Evolutionary conservation across 768 basidiomycete genomes (phyloP).

Genomic region (Phylloporus arenicola): DNA sequence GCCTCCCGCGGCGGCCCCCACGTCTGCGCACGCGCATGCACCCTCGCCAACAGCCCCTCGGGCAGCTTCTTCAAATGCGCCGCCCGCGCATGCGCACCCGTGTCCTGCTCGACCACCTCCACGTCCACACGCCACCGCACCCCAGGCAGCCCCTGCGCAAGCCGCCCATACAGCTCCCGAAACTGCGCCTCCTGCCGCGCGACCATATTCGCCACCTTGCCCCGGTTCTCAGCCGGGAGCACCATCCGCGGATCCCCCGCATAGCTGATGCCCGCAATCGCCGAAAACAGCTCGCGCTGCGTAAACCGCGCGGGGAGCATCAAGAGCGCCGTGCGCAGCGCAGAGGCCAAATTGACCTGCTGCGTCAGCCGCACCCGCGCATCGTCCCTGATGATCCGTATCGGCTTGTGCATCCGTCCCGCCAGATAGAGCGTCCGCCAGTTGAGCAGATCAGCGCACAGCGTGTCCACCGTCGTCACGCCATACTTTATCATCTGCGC

Average conservation of each 20-base stretch:
- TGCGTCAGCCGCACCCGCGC: conserved; percentile 87
- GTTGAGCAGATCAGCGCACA: conserved; percentile 85
- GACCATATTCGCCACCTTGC: conserved; percentile 94
- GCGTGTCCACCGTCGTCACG: conserved; percentile 83
- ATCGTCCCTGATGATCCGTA: conserved; percentile 89
- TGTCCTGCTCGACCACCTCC: conserved; percentile 67
- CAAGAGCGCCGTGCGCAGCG: conserved; percentile 84
- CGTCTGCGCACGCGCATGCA: conserved; percentile 40
- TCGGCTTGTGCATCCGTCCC: conserved; percentile 96
- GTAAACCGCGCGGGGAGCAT: conserved; percentile 79
- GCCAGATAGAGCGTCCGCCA: conserved; percentile 94
- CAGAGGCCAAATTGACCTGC: conserved; percentile 89
- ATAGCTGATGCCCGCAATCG: conserved; percentile 84
- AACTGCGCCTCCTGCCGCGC: conserved; percentile 77
- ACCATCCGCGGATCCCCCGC: conserved; percentile 90
- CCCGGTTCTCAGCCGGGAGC: conserved; percentile 89
- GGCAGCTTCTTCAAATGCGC: conserved; percentile 79
- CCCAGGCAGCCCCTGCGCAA: conserved; percentile 74
- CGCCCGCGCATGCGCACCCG: conserved; percentile 57
- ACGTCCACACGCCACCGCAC: conserved; percentile 62
- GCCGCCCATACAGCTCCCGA: conserved; percentile 76
- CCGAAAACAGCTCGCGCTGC: conserved; percentile 76
- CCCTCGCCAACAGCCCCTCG: conserved; percentile 50
- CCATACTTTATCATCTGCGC: conserved; percentile 92
- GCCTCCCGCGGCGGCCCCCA: too few species aligned